A percentile compares a stretch with the other conserved stretches of the same genome.
These are phyloP conservation scores for Flaveria sonorensis DNA, from an alignment of 129 eudicot genomes.

Conservation along the genomic window DNA sequence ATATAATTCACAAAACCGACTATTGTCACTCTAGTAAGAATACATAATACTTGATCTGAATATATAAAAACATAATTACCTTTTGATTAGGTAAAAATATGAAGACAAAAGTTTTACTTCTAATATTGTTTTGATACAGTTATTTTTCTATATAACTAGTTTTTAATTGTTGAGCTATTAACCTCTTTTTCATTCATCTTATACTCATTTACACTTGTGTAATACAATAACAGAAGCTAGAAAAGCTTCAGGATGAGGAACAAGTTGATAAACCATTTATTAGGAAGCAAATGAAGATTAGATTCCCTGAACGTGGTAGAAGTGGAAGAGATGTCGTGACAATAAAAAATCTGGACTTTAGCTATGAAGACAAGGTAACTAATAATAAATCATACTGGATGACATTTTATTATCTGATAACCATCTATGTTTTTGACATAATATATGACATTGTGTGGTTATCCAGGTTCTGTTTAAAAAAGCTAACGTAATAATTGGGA, in stretches of 20 bases:
- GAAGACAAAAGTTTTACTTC: not conserved
- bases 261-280: conserved; percentile 95
- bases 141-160: not conserved
- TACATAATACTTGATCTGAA: not conserved
- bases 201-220: conserved; percentile 13
- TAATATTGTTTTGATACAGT: not conserved
- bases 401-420: not conserved
- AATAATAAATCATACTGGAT: not conserved
- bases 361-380: conserved; percentile 80
- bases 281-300: conserved; percentile 91
- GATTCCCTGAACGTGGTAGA: conserved; percentile 95
- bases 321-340: conserved; percentile 76
- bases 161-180: not conserved
- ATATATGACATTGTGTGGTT: conserved; percentile 18
- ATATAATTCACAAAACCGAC: not conserved
- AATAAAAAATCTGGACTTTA: conserved; percentile 65
- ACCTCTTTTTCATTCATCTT: not conserved
- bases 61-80: not conserved
- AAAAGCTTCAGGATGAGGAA: conserved; percentile 92
- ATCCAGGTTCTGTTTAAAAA: conserved; percentile 74
- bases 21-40: not conserved
- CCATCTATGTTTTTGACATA: not conserved
- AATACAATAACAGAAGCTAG: conserved; percentile 68
- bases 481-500: conserved; percentile 71
- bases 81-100: not conserved